Conservation (phyloP, 805 yeast genomes). For the Ogataea thermomethanolica region DNA sequence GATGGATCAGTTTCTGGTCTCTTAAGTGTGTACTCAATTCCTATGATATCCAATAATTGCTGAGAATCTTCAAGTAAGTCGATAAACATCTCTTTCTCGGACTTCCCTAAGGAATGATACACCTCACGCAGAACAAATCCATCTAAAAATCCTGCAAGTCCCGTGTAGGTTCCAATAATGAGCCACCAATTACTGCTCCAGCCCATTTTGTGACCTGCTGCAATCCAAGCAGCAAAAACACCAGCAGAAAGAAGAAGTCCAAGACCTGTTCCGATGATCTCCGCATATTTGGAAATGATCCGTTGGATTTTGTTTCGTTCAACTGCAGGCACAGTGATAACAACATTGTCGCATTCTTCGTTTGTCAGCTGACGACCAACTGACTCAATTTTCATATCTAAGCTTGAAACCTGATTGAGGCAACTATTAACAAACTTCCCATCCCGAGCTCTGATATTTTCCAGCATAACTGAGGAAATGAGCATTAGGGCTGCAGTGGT, state of each 20-base stretch:
- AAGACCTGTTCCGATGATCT: not conserved
- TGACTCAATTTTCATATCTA: not conserved
- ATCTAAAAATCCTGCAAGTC: not conserved
- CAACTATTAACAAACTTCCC: not conserved
- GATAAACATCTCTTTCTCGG: not conserved
- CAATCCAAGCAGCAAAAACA: not conserved
- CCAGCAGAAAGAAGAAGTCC: not conserved
- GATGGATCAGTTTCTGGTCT: not conserved
- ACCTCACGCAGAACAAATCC: not conserved
- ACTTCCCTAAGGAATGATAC: not conserved
- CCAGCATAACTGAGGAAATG: not conserved
- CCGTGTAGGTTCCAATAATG: not conserved
- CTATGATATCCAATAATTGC: not conserved
- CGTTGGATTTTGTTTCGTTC: not conserved
- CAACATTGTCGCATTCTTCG: not conserved
- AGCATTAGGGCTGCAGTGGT: not conserved
- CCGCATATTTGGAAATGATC: not conserved
- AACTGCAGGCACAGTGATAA: not conserved
- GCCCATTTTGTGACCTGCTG: not conserved
- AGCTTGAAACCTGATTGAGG: not conserved
- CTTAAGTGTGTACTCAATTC: not conserved
- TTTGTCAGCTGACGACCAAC: not conserved
- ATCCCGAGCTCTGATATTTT: not conserved
- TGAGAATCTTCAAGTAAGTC: not conserved
- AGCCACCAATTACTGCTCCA: not conserved